Base-by-base conservation (phyloP, 768 basidiomycete species). In the Lentinula raphanica region DNA sequence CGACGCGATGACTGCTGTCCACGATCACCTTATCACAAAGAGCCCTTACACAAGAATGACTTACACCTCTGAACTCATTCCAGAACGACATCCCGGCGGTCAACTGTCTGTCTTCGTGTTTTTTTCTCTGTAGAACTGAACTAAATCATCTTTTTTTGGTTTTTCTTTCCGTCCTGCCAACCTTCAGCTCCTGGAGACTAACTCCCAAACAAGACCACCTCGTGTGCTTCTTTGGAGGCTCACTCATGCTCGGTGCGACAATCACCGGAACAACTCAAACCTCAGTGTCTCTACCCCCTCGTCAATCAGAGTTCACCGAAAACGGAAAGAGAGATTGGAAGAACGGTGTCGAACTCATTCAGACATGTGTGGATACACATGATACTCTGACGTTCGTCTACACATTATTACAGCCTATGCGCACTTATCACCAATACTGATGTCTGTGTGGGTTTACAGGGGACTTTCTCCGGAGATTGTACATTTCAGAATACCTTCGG, bases 121-220 rank as follows among this genome's bases (percentile, higher is more conserved):
- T n/a, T n/a, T n/a, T n/a, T n/a, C n/a, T n/a, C n/a, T n/a, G n/a
- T n/a, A n/a, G n/a, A n/a, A 28, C 17, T 25, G 29, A 36, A 15
- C 27, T 27, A 15, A 27, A 12, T 13, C 32, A 19, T 49, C 44
- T 53, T 40, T 53, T 35, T n/a, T n/a, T n/a, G n/a, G n/a, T n/a
- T n/a, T n/a, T n/a, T n/a, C n/a, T n/a, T n/a, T n/a, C n/a, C n/a
- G n/a, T n/a, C n/a, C n/a, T n/a, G n/a, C n/a, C n/a, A n/a, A n/a
- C 38, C 51, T 59, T 35, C 62, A 91, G 90, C 25, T 73, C 75
- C 32, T 94, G 92, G 92, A 80, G 81, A 17, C 74, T 90, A 27
- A 78, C 79, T 9, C 90, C 90, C 9, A 96, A 97, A 68, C 95
- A 98, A 74, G 95, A 98, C 67, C 95, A 97, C 68, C 83, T 98